A percentile compares a stretch with the other conserved stretches of the same genome.
These are phyloP conservation scores for Gracilariopsis chorda DNA, from an alignment of 23 red algal genomes.

Conservation along the genomic window DNA sequence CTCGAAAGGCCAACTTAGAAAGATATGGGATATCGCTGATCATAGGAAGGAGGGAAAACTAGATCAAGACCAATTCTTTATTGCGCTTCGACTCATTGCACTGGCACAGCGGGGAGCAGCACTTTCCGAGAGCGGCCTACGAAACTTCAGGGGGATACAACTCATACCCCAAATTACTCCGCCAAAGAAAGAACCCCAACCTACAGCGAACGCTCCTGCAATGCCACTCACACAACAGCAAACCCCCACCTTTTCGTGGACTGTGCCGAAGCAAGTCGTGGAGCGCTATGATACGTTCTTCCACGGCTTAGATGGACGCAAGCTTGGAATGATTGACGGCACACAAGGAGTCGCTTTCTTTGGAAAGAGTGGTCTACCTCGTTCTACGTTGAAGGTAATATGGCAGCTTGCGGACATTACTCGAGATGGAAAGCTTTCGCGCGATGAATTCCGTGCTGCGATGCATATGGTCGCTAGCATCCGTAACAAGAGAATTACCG, in stretches of 20 bases:
- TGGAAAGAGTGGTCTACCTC: constrained; percentile 71
- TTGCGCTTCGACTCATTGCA: constrained; percentile 93
- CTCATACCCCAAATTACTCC: constrained; percentile 81
- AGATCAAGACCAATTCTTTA: constrained; percentile 83
- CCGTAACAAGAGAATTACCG: constrained; percentile 31
- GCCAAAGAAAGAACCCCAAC: not conserved
- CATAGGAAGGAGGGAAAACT: constrained; percentile 67
- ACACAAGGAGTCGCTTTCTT: constrained; percentile 64
- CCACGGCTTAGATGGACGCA: not conserved
- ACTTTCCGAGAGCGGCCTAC: constrained; percentile 76
- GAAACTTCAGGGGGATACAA: constrained; percentile 91
- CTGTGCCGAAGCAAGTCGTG: constrained; percentile 43
- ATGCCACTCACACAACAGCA: not conserved
- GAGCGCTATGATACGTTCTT: constrained; percentile 82
- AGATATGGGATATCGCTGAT: constrained; percentile 94
- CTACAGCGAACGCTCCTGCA: not conserved
- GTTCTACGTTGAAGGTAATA: constrained; percentile 69
- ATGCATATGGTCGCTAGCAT: constrained; percentile 82
- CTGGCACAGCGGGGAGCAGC: constrained; percentile 89
- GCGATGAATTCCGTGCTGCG: constrained; percentile 81
- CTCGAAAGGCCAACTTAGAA: constrained; percentile 66
- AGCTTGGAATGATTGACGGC: constrained; percentile 59
- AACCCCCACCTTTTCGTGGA: constrained; percentile 52
- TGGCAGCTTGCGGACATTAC: constrained; percentile 90
- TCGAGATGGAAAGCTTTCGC: constrained; percentile 81